phyloP scores from a whole-genome alignment of 352 stramenopile species.

The Phytophthora syringae region DNA sequence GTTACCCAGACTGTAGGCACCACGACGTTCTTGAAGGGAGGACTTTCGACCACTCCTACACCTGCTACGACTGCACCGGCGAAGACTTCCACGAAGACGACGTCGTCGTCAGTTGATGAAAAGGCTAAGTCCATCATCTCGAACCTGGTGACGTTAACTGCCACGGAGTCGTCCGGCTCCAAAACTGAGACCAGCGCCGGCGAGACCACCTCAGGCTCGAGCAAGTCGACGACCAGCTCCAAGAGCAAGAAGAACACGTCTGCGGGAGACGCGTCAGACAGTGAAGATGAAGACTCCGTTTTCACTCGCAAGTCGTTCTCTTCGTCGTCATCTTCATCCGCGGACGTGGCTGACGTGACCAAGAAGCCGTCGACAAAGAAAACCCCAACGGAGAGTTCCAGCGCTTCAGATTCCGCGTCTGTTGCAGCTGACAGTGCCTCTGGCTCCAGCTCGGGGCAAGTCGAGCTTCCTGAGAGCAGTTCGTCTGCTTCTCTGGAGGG shows the following conservation, averaged over 20 bases:
- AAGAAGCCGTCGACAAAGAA: slow-evolving; percentile 38
- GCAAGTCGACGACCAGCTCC: slow-evolving; percentile 19
- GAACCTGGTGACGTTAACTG: slow-evolving; percentile 22
- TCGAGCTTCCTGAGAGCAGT: slow-evolving; percentile 1
- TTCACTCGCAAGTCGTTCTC: slow-evolving; percentile 15
- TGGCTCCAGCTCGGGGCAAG: slow-evolving; percentile 24
- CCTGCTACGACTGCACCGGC: slow-evolving; percentile 6
- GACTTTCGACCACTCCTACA: slow-evolving; percentile 4
- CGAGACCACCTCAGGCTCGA: slow-evolving; percentile 18
- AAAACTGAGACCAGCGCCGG: slow-evolving; percentile 17
- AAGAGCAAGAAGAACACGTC: slow-evolving; percentile 32
- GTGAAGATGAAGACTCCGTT: slow-evolving; percentile 23
- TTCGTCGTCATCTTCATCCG: slow-evolving; percentile 21
- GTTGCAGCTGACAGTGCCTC: slow-evolving; percentile 16
- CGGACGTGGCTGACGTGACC: slow-evolving; percentile 20
- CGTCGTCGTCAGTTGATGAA: slow-evolving; percentile 14
- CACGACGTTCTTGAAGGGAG: slow-evolving; percentile 18
- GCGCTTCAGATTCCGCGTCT: slow-evolving; percentile 4
- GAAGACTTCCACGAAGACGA: slow-evolving; percentile 16
- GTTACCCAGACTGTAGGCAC: slow-evolving; percentile 8
- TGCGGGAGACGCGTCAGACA: slow-evolving; percentile 26
- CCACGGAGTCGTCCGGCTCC: slow-evolving; percentile 29
- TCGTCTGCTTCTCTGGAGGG: slow-evolving; percentile 7
- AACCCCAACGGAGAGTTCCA: slow-evolving; percentile 7
- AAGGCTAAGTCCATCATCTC: slow-evolving; percentile 18